Evolutionary conservation across 2,329 filamentous ascomycete species (phyloP), one percentile per base, ranked within the genome.

Genomic region (Sporothrix inflata): DNA sequence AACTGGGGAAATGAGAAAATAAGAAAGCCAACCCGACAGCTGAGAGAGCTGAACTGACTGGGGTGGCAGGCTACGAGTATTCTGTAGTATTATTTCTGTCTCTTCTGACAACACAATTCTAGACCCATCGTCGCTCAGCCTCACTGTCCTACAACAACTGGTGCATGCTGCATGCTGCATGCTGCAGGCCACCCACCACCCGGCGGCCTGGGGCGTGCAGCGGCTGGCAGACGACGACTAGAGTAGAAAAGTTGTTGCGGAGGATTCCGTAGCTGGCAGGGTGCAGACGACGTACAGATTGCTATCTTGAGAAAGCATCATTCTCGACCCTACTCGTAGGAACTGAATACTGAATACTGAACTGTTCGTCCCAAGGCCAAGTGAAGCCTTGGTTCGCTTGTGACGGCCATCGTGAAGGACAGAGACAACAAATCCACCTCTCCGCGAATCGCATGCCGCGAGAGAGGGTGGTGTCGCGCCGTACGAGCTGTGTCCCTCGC

Each of bases 81-180:
- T 5, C 16, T 21, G 19, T 49, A 47, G 19, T 47, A 42, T 55
- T 60, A 60, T 38, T 60, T 34, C 30, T 60, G 55, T 19, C 55
- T 60, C 55, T 60, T 60, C 53, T 60, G 55, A 60, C 27, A 60
- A 60, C 14, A 60, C 55, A 38, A 55, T 55, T 60, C 30, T 21
- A 40, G 57, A 40, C 57, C 57, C 57, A 61, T 16, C n/a, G 9
- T 38, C 57, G 57, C 60, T 65, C 60, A 65, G 60, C 60, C 60
- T 63, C 57, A 63, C 57, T 40, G 34, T 40, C 57, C 57, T 61
- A 34, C 34, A 38, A 12, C 60, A 16, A n/a, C 45, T 3, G 27
- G 3, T 16, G 27, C 53, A 34, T 34, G 53, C 27, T 38, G 27
- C 53, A 60, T 27, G 16, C 27, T 30, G 27, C 27, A 34, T 19